These are phyloP conservation scores for Teunomyces pallodes DNA, from an alignment of 805 yeast genomes.

Conservation along the genomic window DNA sequence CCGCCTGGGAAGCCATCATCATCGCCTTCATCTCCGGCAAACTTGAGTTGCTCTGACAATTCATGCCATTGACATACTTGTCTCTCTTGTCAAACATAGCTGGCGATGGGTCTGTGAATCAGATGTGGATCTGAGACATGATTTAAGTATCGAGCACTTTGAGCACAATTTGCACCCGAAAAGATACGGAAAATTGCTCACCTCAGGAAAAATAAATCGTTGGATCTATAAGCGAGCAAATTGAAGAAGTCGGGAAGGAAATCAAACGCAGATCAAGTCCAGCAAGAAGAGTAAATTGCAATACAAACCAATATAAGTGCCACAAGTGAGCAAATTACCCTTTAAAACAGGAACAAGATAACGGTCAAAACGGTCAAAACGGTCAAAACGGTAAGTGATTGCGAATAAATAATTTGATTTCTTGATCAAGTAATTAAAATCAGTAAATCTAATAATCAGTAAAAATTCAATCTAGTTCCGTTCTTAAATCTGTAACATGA, in stretches of 20 bases:
- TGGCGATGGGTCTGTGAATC: background rate
- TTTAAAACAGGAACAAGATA: no score
- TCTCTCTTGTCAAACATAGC: slow-evolving; percentile 9
- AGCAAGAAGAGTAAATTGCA: no score
- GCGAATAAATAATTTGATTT: no score
- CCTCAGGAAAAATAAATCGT: background rate
- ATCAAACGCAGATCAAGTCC: no score
- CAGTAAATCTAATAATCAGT: no score
- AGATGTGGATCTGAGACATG: background rate
- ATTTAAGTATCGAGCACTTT: background rate
- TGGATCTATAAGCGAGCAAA: background rate
- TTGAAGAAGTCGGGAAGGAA: background rate
- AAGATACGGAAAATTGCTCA: slow-evolving; percentile 3
- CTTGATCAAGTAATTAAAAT: no score
- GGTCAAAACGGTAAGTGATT: no score
- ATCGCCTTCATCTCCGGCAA: slow-evolving; percentile 19
- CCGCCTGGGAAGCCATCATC: slow-evolving; percentile 26
- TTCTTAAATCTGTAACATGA: no score
- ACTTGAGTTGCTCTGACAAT: slow-evolving; percentile 35
- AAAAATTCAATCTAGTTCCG: no score
- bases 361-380: no score
- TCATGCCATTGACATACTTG: slow-evolving; percentile 32
- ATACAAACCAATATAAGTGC: no score
- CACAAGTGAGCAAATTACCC: no score
- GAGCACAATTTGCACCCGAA: slow-evolving; percentile 4